Evolutionary conservation across 164 flowering plant species (phyloP), one percentile per base, ranked within the genome.

Genomic region (Vitis labrusca): DNA sequence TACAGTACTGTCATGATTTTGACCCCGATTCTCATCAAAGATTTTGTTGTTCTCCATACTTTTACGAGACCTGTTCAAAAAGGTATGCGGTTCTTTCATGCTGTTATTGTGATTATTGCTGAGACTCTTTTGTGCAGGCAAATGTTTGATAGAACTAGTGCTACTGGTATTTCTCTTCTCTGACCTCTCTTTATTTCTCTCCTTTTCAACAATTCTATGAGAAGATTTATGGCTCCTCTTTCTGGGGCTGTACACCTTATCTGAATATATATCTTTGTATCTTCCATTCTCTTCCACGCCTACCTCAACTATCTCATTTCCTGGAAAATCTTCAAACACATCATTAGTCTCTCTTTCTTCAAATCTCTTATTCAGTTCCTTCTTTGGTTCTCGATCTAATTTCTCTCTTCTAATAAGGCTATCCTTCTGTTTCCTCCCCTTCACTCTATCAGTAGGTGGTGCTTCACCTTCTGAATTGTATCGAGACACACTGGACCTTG

Each of bases 401-500:
- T 67, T 73, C 44, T 70, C 68, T 15, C 59, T 77, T 68, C 51
- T 54, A 67, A 73, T 37, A 59, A 73, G 59, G 67, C 68, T 55
- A 5, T 76, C 83, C 57, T 72, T 69, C 10, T 78, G 71, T 64
- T 71, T 79, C 65, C 60, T 63, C 49, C 64, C 49, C 12, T 19
- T 61, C 58, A 10, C 59, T 65, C 65, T 66, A 65, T 79, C 68
- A 63, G 72, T 73, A 62, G 50, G 63, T 48, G 67, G 67, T 19
- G 57, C 54, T 57, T 76, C 81, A 49, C 61, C 78, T 66, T 52
- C 67, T 15, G 47, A 59, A 29, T 30, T 64, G 67, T 73, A 70
- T 23, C 75, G 54, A 29, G 85, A 69, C 9, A 79, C 59, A 69
- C 83, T 87, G 54, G 90, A 83, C 69, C 82, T 80, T 10, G 85